A percentile compares a stretch with the other conserved stretches of the same genome.
Evolutionary conservation across 805 yeast genomes (phyloP).

Genomic region (Metschnikowia drakensbergensis): DNA sequence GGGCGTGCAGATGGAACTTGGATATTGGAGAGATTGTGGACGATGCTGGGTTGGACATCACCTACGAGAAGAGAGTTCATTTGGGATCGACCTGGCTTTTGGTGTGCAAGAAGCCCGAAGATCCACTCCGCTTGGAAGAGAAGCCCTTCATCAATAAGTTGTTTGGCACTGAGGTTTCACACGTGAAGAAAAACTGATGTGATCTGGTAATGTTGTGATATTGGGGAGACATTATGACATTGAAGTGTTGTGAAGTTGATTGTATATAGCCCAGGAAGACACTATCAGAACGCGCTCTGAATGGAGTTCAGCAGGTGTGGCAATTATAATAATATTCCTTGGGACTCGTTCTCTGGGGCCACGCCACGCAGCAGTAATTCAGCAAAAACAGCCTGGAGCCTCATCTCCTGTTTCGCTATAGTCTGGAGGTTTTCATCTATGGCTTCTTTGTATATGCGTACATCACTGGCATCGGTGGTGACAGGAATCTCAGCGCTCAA

Average conservation of each 20-base stretch:
- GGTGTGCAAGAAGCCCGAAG: slow-evolving; percentile 72
- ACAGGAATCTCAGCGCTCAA: slow-evolving; percentile 40
- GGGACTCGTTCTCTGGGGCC: slow-evolving; percentile 1
- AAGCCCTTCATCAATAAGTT: slow-evolving; percentile 41
- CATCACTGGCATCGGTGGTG: slow-evolving; percentile 37
- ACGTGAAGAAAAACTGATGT: slow-evolving; percentile 21
- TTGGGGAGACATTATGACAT: too few species aligned
- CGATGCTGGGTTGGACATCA: slow-evolving; percentile 77
- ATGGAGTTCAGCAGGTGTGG: neutral
- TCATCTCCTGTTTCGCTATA: slow-evolving; percentile 45
- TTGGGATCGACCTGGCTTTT: slow-evolving; percentile 91
- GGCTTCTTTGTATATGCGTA: slow-evolving; percentile 50
- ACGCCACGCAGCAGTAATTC: slow-evolving; percentile 46
- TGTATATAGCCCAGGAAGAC: neutral
- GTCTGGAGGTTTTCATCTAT: slow-evolving; percentile 54
- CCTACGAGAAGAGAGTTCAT: slow-evolving; percentile 76
- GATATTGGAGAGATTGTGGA: slow-evolving; percentile 87
- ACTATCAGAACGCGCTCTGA: neutral
- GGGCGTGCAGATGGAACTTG: slow-evolving; percentile 98
- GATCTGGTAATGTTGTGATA: too few species aligned
- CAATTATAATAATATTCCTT: slow-evolving; percentile 10
- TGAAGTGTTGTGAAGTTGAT: too few species aligned
- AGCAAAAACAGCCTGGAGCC: slow-evolving; percentile 42
- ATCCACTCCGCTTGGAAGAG: slow-evolving; percentile 44
- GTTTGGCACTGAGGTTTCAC: slow-evolving; percentile 34